Evolutionary conservation across 176 grass and related monocot species (phyloP), one percentile per base, ranked within the genome.

Genomic region (Ensete ventricosum): DNA sequence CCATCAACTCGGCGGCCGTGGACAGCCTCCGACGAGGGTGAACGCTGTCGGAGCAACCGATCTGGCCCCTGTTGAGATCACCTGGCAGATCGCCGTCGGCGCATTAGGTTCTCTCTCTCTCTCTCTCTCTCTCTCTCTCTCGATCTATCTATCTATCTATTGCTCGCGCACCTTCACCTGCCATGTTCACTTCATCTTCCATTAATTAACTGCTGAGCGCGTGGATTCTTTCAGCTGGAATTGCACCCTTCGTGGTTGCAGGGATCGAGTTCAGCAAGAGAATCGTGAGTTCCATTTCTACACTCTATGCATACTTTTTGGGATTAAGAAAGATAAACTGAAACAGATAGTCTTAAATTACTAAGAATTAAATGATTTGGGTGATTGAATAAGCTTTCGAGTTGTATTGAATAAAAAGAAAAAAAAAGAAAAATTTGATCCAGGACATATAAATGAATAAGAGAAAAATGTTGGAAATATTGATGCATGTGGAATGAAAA

Each of bases 21-120:
- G 22, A 10, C 21, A 1, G 16, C 68, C 14, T 9, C 55, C 60
- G 26, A 64, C 29, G 1, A 83, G 19, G 50, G 73, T 72, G 3
- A 55, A 22, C 14, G 90, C 80, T 48, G 67, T 89, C 8, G 75
- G 67, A 26, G 55, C 65, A 9, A 73, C 77, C 51, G 87, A 89
- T 19, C 58, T 87, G 27, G 80, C 86, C 51, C 75, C 88, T 16
- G 77, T 82, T 24, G 73, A 91, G 79, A 50, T 98, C 80, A 93
- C 88, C 72, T 98, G 94, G 90, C 94, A 98, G 88, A 93, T 98
- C 26, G 84, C 80, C 77, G 86, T 98, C 50, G 94, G 94, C 10
- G 90, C 90, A 34, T 64, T 85, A 84, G 24, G 24, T 89, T 14
- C 1, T 77, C 19, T 50, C 22, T 20, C 51, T 54, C 16, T 20